phyloP scores from a whole-genome alignment of 768 basidiomycete genomes.

The Artomyces pyxidatus region DNA sequence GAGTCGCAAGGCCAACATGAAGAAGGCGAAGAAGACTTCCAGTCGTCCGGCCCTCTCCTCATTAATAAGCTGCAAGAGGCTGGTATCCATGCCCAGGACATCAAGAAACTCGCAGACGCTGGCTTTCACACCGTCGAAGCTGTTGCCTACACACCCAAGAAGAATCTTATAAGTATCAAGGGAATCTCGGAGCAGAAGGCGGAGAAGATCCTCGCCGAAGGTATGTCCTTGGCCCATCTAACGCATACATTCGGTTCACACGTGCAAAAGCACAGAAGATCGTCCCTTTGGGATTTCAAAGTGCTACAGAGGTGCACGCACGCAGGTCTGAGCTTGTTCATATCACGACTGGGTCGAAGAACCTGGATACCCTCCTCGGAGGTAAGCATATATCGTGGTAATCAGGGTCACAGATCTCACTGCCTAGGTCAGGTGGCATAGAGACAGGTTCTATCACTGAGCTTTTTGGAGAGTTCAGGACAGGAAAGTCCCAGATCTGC shows the following conservation, averaged over 20 bases:
- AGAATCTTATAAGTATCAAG: conserved; percentile 81
- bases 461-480: conserved; percentile 96
- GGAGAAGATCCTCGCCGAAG: conserved; percentile 90
- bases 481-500: conserved; percentile 96
- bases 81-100: conserved; percentile 83
- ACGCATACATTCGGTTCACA: neutral
- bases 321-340: conserved; percentile 91
- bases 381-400: conserved; percentile 39
- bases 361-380: conserved; percentile 90
- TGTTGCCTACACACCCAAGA: conserved; percentile 96
- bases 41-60: conserved; percentile 74
- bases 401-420: neutral
- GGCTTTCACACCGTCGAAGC: conserved; percentile 92
- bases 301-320: conserved; percentile 95
- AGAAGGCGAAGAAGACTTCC: conserved; percentile 42
- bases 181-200: conserved; percentile 97
- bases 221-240: conserved; percentile 33
- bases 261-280: conserved; percentile 76
- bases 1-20: conserved; percentile 38
- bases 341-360: conserved; percentile 95
- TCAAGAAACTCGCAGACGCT: conserved; percentile 90
- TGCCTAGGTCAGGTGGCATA: conserved; percentile 62
- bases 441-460: conserved; percentile 99
- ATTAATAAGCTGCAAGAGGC: conserved; percentile 81
- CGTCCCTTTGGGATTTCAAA: conserved; percentile 95